Evolutionary conservation across 139 green algal genomes (phyloP).

Genomic region (Ettlia oleoabundans): DNA sequence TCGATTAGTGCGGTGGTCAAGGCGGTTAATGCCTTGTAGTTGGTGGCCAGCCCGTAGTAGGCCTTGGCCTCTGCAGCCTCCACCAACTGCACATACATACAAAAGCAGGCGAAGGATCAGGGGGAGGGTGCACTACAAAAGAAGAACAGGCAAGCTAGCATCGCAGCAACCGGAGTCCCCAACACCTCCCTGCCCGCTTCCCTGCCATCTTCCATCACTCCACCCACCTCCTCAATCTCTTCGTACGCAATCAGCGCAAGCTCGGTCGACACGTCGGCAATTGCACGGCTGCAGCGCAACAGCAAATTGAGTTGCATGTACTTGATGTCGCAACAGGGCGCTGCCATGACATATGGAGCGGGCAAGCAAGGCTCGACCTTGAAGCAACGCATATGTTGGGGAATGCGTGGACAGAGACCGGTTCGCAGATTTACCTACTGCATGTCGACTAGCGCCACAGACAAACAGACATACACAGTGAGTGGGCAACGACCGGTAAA

Average conservation of each 20-base stretch:
- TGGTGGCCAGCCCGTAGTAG: conserved; percentile 83
- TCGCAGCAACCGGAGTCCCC: background rate
- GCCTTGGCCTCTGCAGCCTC: conserved; percentile 91
- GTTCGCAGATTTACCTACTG: no score
- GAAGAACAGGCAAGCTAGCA: background rate
- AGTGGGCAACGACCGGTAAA: no score
- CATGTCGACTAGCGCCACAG: no score
- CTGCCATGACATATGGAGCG: background rate
- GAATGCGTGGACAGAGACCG: no score
- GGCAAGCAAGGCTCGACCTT: no score
- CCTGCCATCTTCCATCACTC: background rate
- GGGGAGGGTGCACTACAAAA: background rate
- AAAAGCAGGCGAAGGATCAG: background rate
- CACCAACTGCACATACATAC: conserved; percentile 67
- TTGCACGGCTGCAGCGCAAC: background rate
- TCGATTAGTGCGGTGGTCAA: conserved; percentile 54
- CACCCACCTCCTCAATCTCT: conserved; percentile 54
- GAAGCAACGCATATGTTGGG: no score
- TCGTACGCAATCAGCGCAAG: conserved; percentile 52
- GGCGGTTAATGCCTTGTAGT: conserved; percentile 71
- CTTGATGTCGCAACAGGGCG: background rate
- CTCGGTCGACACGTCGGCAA: conserved; percentile 64
- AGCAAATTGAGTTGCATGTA: background rate
- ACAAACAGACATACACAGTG: no score
- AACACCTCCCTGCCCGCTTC: background rate